Percentiles rank a stretch among this genome's conserved stretches.
Conservation (phyloP, 2,329 filamentous ascomycete genomes). For the Clarireedia sp. region DNA sequence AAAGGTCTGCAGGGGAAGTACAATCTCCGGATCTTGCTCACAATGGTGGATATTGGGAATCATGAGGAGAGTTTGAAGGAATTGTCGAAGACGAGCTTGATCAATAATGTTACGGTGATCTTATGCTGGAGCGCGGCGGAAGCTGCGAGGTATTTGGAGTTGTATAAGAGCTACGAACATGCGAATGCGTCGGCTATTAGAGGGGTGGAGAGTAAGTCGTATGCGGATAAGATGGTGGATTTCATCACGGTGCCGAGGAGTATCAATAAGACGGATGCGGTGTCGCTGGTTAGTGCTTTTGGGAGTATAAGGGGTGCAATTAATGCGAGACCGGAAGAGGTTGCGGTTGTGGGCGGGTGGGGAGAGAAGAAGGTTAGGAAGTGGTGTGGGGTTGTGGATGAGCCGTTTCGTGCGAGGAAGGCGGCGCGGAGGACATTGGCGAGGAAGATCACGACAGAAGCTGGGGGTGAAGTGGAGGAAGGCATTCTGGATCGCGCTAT, state of each 20-base stretch:
- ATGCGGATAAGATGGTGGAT: conserved; percentile 80
- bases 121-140: conserved; percentile 93
- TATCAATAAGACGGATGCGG: conserved; percentile 91
- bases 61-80: conserved; percentile 87
- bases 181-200: conserved; percentile 72
- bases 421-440: conserved; percentile 48
- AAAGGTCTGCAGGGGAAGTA: conserved; percentile 78
- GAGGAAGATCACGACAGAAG: conserved; percentile 16
- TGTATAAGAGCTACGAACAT: conserved; percentile 92
- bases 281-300: conserved; percentile 84
- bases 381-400: conserved; percentile 74
- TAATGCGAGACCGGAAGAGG: conserved; percentile 79
- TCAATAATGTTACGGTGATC: conserved; percentile 88
- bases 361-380: conserved; percentile 88
- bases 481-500: conserved; percentile 32
- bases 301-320: conserved; percentile 80
- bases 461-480: conserved; percentile 21
- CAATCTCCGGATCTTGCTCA: conserved; percentile 74
- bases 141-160: conserved; percentile 84
- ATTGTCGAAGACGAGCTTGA: conserved; percentile 81
- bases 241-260: conserved; percentile 86
- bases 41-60: conserved; percentile 91
- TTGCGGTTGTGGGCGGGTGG: conserved; percentile 82
- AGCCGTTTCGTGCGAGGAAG: conserved; percentile 73
- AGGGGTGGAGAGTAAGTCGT: conserved; percentile 74